phyloP scores from a whole-genome alignment of 331 rosid genomes.

The Ulmus americana region DNA sequence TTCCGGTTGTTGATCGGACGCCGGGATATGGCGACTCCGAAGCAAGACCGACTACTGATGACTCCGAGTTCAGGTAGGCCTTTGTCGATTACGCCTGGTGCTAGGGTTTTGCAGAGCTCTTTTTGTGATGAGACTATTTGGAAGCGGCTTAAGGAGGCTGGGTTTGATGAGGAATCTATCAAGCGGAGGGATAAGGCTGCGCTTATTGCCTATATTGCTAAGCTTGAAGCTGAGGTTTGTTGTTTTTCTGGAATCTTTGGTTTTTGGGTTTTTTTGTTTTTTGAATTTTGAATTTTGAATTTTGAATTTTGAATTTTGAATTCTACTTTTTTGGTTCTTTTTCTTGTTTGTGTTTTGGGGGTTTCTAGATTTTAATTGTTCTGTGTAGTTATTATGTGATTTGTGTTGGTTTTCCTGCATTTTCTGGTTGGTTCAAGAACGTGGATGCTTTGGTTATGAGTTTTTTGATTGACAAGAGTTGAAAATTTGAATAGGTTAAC shows the following conservation, averaged over 20 bases:
- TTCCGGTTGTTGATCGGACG: conserved; percentile 20
- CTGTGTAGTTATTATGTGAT: not conserved
- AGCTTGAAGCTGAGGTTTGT: conserved; percentile 86
- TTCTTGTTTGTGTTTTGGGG: not conserved
- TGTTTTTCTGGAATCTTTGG: not conserved
- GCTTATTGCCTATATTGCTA: conserved; percentile 75
- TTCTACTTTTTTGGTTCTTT: not conserved
- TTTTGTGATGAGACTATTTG: conserved; percentile 75
- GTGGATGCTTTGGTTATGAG: not conserved
- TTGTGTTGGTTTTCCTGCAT: not conserved
- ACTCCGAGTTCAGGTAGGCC: conserved; percentile 34
- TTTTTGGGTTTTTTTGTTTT: not conserved
- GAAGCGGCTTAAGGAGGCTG: conserved; percentile 74
- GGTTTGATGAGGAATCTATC: conserved; percentile 81
- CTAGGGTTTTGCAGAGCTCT: conserved; percentile 79
- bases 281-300: not conserved
- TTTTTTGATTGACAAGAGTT: not conserved
- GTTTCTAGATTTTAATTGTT: not conserved
- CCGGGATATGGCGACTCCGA: conserved; percentile 60
- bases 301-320: too few relatives aligned
- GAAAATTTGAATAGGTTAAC: not conserved
- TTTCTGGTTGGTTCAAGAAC: not conserved
- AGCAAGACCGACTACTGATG: conserved; percentile 22
- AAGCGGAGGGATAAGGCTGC: conserved; percentile 81
- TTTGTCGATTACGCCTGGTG: conserved; percentile 63